Base-by-base conservation (phyloP, 306 rosid genomes). In the Dryas alaskensis region DNA sequence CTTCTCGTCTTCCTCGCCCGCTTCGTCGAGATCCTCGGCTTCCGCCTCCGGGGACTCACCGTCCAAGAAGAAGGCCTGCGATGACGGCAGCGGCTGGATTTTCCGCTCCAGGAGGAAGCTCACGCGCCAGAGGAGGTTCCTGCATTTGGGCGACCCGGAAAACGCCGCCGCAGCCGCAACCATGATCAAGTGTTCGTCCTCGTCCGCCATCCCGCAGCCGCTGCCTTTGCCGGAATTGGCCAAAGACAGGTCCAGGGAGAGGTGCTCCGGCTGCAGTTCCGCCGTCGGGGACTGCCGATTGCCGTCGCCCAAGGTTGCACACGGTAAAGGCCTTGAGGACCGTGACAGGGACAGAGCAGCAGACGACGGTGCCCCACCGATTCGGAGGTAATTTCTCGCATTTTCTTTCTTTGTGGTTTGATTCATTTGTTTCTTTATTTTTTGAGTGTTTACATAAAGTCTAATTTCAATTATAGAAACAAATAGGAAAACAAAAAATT, bases 221-320 rank as follows among this genome's bases (percentile, higher is more conserved):
- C 82, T 94, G 53, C 98, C 99, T 4, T 84, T 92, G 75, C 99
- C 97, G 67, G 96, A 87, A 52, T 39, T 72, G 1, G 65, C 84
- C 3, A 54, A 81, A 6, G 48, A 47, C 3, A 25, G 58, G 40
- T 66, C 37, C 19, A 77, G 67, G 4, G 85, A 65, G 66, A 54
- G 45, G 50, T n/a, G 14, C 60, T 45, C 51, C 13, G 78, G 66
- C 50, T 73, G 53, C 3, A 73, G 54, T 48, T 81, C 79, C 57
- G 49, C 47, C 43, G 65, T 13, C 16, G 19, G 47, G 4, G 85
- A 82, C 25, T 25, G 84, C 11, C 5, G 89, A 87, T 11, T 83
- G 8, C 97, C 92, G 10, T 93, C 93, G 1, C 89, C 98, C 1
- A 88, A 76, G 77, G 76, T 52, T 8, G 75, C 62, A 2, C 37